Percentiles rank a stretch among this genome's conserved stretches.
Conservation (phyloP, 2,329 filamentous ascomycete genomes). For the Massarina eburnea region DNA sequence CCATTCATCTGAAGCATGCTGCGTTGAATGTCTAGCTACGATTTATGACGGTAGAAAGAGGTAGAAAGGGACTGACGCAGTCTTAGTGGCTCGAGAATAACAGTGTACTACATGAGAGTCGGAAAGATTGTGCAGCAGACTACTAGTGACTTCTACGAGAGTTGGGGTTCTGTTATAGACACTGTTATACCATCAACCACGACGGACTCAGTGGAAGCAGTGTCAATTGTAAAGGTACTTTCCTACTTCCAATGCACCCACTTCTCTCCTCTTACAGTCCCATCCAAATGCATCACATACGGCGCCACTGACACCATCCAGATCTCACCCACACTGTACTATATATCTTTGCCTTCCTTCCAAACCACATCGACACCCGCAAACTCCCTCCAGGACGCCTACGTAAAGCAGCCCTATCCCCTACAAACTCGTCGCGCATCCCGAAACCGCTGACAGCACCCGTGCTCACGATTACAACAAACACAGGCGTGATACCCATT, state of each 20-base stretch:
- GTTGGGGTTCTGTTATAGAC: not conserved
- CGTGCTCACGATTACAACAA: constrained; percentile 8
- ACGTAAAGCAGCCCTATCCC: constrained; percentile 13
- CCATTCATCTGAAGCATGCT: not conserved
- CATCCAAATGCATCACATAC: too few species aligned
- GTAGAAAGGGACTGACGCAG: not conserved
- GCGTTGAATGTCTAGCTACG: too few species aligned
- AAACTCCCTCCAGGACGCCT: constrained; percentile 6
- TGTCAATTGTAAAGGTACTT: not conserved
- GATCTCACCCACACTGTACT: constrained; percentile 13
- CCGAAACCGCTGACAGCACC: constrained; percentile 14
- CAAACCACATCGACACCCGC: constrained; percentile 21
- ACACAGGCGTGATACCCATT: constrained; percentile 10
- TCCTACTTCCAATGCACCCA: not conserved
- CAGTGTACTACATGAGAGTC: not conserved
- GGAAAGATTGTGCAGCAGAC: constrained; percentile 1
- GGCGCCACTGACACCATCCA: not conserved
- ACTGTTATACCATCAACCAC: not conserved
- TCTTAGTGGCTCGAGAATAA: not conserved
- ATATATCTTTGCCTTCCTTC: constrained; percentile 2
- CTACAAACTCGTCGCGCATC: constrained; percentile 17
- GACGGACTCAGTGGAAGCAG: not conserved
- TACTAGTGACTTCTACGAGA: not conserved
- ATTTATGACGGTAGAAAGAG: not conserved
- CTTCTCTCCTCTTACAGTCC: too few species aligned